Conservation (phyloP, 108 stramenopile genomes). For the Asterionellopsis glacialis region DNA sequence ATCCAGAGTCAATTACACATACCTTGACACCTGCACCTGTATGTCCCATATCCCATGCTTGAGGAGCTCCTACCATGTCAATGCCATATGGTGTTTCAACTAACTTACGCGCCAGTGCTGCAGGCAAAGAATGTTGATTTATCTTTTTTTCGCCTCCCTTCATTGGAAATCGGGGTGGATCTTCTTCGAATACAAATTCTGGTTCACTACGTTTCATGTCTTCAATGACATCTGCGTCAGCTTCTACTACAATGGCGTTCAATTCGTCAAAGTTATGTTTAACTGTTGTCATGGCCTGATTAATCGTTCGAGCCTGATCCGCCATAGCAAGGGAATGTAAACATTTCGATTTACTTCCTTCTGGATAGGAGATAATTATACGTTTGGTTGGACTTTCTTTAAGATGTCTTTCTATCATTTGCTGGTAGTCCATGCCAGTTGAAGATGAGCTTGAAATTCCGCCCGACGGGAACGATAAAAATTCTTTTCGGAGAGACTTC, state of each 20-base stretch:
- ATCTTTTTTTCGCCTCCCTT: neutral
- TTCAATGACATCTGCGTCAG: neutral
- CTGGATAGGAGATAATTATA: no score
- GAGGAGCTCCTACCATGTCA: constrained; percentile 13
- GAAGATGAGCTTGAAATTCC: neutral
- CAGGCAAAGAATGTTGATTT: neutral
- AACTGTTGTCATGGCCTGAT: neutral
- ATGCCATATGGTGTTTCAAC: constrained; percentile 15
- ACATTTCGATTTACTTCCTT: no score
- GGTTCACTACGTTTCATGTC: neutral
- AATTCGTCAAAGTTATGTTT: neutral
- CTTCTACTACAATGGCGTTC: neutral
- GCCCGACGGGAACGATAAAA: neutral
- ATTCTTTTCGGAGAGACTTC: neutral
- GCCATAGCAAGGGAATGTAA: no score
- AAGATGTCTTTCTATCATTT: no score
- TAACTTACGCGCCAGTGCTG: neutral
- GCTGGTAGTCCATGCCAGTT: neutral
- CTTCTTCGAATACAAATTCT: neutral
- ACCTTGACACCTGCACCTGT: constrained; percentile 10
- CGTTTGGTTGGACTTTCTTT: no score
- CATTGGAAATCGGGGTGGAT: neutral
- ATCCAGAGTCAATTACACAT: constrained; percentile 48
- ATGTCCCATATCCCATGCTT: constrained; percentile 2
- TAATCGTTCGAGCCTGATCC: no score